Conservation (phyloP, 495 filamentous ascomycete species). For the Penicillium odoratum region DNA sequence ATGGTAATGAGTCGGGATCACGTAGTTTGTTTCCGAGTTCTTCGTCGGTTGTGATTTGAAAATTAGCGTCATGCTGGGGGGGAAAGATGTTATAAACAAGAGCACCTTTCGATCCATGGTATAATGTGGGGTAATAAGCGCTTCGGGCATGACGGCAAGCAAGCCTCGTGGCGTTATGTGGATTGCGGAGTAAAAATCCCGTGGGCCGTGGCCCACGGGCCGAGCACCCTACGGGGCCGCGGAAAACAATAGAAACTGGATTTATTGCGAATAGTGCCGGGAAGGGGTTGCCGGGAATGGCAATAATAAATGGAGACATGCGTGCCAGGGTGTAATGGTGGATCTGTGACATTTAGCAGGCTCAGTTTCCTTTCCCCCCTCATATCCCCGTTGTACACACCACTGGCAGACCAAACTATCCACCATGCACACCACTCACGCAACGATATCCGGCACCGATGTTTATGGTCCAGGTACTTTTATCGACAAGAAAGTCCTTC, state of each 20-base stretch:
- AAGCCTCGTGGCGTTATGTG: background rate
- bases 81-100: background rate
- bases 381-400: background rate
- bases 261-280: background rate
- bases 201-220: background rate
- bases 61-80: background rate
- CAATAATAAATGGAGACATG: background rate
- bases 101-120: background rate
- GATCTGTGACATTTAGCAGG: background rate
- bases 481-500: slow-evolving; percentile 26
- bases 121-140: background rate
- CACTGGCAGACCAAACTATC: background rate
- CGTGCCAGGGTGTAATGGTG: too few species aligned
- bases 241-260: background rate
- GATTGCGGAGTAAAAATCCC: background rate
- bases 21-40: too few species aligned
- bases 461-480: slow-evolving; percentile 33
- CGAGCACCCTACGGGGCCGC: background rate
- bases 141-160: background rate
- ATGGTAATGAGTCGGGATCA: background rate
- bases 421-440: slow-evolving; percentile 11
- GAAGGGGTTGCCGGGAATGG: background rate
- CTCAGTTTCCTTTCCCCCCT: background rate
- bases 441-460: slow-evolving; percentile 25
- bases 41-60: background rate